Percentiles rank a stretch among this genome's conserved stretches.
These are phyloP conservation scores for Colletotrichum agaves DNA, from an alignment of 2,329 filamentous ascomycete genomes.

Conservation along the genomic window DNA sequence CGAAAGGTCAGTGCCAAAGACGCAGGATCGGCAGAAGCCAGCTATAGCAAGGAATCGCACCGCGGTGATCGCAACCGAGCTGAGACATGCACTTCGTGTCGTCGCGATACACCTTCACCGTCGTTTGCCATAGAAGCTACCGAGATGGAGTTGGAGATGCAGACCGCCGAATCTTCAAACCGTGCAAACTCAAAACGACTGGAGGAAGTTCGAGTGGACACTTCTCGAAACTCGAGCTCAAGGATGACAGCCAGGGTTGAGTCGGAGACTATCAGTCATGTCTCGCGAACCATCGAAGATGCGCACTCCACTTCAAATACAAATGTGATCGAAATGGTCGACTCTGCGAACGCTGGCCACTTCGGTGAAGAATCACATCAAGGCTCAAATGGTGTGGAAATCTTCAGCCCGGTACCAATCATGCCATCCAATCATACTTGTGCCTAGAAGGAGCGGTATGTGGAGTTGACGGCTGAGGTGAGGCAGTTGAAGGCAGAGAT, in stretches of 20 bases:
- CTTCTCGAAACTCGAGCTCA: slow-evolving; percentile 9
- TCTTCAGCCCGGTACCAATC: slow-evolving; percentile 48
- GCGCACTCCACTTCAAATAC: neutral
- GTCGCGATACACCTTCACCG: neutral
- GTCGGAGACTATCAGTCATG: neutral
- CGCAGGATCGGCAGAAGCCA: neutral
- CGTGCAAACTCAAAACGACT: neutral
- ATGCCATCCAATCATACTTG: slow-evolving; percentile 54
- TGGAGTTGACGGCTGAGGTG: slow-evolving; percentile 53
- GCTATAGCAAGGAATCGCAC: neutral
- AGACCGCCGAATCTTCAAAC: neutral
- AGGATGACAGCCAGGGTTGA: neutral
- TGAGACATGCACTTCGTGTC: slow-evolving; percentile 14
- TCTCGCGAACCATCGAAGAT: neutral
- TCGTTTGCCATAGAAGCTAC: neutral
- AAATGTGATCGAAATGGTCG: neutral
- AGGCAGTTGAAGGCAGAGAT: slow-evolving; percentile 54
- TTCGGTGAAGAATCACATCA: too few species aligned
- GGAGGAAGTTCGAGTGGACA: neutral
- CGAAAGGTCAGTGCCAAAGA: neutral
- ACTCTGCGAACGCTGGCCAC: neutral
- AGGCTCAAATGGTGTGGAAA: slow-evolving; percentile 35
- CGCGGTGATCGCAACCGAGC: slow-evolving; percentile 11
- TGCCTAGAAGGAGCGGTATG: slow-evolving; percentile 55
- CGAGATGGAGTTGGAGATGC: neutral